Evolutionary conservation across 177 flowering plant species (phyloP).

Genomic region (Telopea speciosissima): DNA sequence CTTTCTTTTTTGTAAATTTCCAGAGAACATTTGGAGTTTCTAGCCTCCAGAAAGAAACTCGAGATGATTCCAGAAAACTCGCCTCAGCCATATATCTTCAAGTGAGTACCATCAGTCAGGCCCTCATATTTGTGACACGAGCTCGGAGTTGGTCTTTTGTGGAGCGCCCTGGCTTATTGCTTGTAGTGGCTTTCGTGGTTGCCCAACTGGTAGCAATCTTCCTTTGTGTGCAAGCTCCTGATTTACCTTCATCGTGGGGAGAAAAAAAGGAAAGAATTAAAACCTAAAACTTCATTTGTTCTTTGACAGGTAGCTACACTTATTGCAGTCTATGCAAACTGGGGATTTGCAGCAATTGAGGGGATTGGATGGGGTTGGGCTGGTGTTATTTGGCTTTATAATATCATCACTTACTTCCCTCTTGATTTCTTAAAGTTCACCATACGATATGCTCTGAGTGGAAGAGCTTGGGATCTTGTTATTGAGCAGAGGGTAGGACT

Average conservation of each 20-base stretch:
- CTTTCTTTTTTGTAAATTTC: slow-evolving; percentile 6
- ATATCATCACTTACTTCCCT: slow-evolving; percentile 1
- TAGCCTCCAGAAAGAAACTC: slow-evolving; percentile 50
- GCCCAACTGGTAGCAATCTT: slow-evolving; percentile 65
- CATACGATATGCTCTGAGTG: slow-evolving; percentile 4
- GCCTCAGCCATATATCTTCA: slow-evolving; percentile 84
- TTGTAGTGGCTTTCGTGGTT: slow-evolving; percentile 60
- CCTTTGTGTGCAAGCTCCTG: neutral
- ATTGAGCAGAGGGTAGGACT: slow-evolving; percentile 18
- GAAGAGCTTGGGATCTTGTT: slow-evolving; percentile 16
- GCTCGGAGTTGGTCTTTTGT: slow-evolving; percentile 76
- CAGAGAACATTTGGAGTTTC: slow-evolving; percentile 62
- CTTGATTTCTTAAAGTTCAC: slow-evolving; percentile 6
- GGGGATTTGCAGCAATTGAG: slow-evolving; percentile 75
- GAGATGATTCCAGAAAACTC: slow-evolving; percentile 53
- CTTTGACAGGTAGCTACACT: slow-evolving; percentile 64
- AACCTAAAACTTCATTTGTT: neutral
- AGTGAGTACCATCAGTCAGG: slow-evolving; percentile 90
- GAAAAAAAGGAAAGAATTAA: neutral
- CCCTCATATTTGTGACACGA: slow-evolving; percentile 79
- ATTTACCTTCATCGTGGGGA: neutral
- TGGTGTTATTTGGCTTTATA: slow-evolving; percentile 6
- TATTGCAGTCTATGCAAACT: slow-evolving; percentile 73
- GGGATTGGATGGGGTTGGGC: slow-evolving; percentile 22
- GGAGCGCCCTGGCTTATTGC: slow-evolving; percentile 75